Evolutionary conservation across 2,329 filamentous ascomycete genomes (phyloP), one percentile per base, ranked within the genome.

Genomic region (Penicillium oxalicum): DNA sequence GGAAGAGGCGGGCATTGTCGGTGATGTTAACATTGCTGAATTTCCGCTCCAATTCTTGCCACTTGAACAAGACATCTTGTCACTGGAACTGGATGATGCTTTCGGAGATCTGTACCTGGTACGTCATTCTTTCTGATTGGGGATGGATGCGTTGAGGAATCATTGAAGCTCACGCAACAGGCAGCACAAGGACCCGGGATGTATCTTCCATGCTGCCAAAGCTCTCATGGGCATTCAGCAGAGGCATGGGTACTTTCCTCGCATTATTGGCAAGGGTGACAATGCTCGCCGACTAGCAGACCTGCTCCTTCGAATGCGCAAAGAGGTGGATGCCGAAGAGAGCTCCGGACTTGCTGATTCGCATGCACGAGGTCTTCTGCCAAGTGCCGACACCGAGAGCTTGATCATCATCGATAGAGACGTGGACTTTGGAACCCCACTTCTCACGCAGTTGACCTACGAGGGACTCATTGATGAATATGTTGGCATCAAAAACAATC

Each of bases 381-480:
- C 93, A 9, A 97, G 93, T 67, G 86, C 86, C 9, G 84, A 84
- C 5, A 87, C 90, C 41, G 93, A 98, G 67, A 95, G 86, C 63
- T 76, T 96, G 51, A 91, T 98, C 61, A 87, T 98, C 52, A 90
- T 98, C 47, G 93, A 98, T 68, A 87, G 93, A 43, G 91, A 96
- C 65, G 86, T 95, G 47, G 93, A 98, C 67, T 90, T 93, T 61
- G 88, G 91, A 12, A 96, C 93, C 1, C 86, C 87, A 0, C 77
- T 98, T 12, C 83, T 98, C 46, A 97, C 91, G 0, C 93, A 98
- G 66, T 75, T 98, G 53, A 98, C 93, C 1, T 98, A 98, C 62
- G 91, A 98, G 71, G 93, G 93, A 3, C 76, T 98, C 26, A 86
- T 98, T 46, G 94, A 98, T 63, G 93, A 98, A 66, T 79, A 93